Evolutionary conservation across 1,139 yeast genomes (phyloP).

Genomic region (Blastobotrys raffinosifermentans): DNA sequence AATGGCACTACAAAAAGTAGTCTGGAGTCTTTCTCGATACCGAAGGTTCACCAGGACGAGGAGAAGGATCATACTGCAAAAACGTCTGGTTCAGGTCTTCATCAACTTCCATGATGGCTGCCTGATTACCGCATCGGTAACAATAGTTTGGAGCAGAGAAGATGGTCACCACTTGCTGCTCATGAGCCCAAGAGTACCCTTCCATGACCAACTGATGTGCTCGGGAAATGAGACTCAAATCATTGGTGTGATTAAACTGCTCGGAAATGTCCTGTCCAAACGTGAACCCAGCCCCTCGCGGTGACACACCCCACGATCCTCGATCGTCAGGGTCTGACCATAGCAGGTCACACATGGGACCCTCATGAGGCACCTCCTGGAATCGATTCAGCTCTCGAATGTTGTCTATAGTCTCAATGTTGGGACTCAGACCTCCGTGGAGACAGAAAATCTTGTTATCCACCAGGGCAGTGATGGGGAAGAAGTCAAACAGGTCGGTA

Average conservation of each 20-base stretch:
- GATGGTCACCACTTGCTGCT: conserved; percentile 78
- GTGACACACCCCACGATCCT: conserved; percentile 95
- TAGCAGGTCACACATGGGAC: conserved; percentile 95
- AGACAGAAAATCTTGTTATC: conserved; percentile 82
- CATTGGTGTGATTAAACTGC: conserved; percentile 73
- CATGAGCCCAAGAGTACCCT: conserved; percentile 64
- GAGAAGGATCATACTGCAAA: conserved; percentile 90
- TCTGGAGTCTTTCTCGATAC: conserved; percentile 98
- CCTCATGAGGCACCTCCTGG: conserved; percentile 98
- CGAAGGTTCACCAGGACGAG: conserved; percentile 95
- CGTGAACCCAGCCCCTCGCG: conserved; percentile 97
- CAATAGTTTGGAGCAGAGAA: conserved; percentile 97
- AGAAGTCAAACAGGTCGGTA: conserved; percentile 80
- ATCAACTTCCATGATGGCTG: conserved; percentile 98
- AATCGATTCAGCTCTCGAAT: conserved; percentile 79
- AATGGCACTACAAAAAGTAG: conserved; percentile 60
- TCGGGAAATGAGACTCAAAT: conserved; percentile 81
- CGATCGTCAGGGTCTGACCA: conserved; percentile 99
- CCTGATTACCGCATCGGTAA: conserved; percentile 97
- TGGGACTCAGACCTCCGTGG: conserved; percentile 96
- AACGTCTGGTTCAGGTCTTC: conserved; percentile 55
- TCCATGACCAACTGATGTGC: conserved; percentile 99
- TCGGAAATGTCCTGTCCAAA: conserved; percentile 85
- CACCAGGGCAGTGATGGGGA: conserved; percentile 90
- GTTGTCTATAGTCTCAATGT: conserved; percentile 83